phyloP scores from a whole-genome alignment of 768 basidiomycete genomes.

The Suillus brevipes region DNA sequence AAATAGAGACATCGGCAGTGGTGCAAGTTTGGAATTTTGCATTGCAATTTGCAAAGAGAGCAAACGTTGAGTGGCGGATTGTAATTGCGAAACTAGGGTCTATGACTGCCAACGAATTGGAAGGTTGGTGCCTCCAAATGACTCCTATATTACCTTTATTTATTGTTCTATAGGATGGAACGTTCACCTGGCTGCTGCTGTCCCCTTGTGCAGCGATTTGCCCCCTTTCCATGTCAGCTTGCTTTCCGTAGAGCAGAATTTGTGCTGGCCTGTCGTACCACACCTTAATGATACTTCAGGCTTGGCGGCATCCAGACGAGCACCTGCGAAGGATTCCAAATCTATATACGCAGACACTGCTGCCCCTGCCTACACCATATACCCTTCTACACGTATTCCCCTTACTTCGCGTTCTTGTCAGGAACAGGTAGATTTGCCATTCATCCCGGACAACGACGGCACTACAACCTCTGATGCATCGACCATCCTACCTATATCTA shows the following conservation, averaged over 20 bases:
- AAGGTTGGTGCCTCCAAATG: constrained; percentile 48
- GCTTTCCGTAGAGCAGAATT: constrained; percentile 56
- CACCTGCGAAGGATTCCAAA: constrained; percentile 33
- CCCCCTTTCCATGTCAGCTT: constrained; percentile 61
- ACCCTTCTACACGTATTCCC: constrained; percentile 43
- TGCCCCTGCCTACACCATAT: constrained; percentile 51
- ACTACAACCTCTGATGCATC: constrained; percentile 29
- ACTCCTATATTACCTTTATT: constrained; percentile 9
- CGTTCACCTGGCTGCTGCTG: constrained; percentile 44
- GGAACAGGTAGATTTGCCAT: constrained; percentile 28
- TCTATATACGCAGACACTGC: constrained; percentile 36
- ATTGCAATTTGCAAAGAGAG: constrained; percentile 57
- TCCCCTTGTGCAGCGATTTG: constrained; percentile 40
- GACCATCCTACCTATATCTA: constrained; percentile 54
- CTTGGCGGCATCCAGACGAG: constrained; percentile 28
- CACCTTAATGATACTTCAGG: constrained; percentile 23
- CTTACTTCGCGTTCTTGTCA: constrained; percentile 39
- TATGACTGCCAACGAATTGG: constrained; percentile 59
- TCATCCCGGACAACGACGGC: constrained; percentile 35
- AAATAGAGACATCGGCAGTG: constrained; percentile 47
- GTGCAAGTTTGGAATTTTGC: constrained; percentile 73
- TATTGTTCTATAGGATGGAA: constrained; percentile 60
- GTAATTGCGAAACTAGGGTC: constrained; percentile 68
- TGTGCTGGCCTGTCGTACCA: constrained; percentile 58
- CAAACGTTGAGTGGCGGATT: constrained; percentile 79